A percentile compares a stretch with the other conserved stretches of the same genome.
phyloP scores from a whole-genome alignment of 176 grass and related monocot species.

The Avena sativa region DNA sequence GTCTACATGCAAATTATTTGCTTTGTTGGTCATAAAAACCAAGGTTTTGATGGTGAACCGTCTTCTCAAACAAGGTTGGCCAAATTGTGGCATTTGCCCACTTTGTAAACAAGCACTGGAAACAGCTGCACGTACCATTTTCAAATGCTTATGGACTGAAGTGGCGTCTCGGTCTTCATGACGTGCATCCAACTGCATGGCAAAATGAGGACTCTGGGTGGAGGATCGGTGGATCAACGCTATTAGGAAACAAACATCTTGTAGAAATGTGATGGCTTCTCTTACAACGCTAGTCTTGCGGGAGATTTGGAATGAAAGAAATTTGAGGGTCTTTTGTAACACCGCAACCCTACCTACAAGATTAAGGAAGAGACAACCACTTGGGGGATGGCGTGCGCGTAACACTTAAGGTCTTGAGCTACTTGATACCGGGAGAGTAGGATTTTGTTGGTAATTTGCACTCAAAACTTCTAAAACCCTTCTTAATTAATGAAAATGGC shows the following conservation, averaged over 20 bases:
- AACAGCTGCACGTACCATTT: not conserved
- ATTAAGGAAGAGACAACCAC: not conserved
- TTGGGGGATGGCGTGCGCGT: not conserved
- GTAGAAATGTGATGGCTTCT: not conserved
- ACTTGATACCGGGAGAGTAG: not conserved
- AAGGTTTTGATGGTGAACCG: not conserved
- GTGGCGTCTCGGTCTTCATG: not conserved
- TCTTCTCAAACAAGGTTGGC: not conserved
- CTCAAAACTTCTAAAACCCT: not conserved
- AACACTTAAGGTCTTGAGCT: not conserved
- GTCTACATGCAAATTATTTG: not conserved
- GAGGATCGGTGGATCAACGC: not conserved
- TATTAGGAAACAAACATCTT: not conserved
- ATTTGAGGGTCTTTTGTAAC: not conserved
- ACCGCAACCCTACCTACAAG: not conserved
- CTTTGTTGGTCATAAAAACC: not conserved
- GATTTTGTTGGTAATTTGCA: not conserved
- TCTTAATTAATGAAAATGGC: not conserved
- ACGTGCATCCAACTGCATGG: not conserved
- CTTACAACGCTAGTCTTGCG: not conserved
- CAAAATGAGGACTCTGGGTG: not conserved
- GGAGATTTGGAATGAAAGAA: not conserved
- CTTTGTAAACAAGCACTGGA: not conserved
- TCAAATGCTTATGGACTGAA: not conserved
- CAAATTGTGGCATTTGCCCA: not conserved